Evolutionary conservation across 116 monocot species (phyloP), one percentile per base, ranked within the genome.

Genomic region (Thalassia testudinum): DNA sequence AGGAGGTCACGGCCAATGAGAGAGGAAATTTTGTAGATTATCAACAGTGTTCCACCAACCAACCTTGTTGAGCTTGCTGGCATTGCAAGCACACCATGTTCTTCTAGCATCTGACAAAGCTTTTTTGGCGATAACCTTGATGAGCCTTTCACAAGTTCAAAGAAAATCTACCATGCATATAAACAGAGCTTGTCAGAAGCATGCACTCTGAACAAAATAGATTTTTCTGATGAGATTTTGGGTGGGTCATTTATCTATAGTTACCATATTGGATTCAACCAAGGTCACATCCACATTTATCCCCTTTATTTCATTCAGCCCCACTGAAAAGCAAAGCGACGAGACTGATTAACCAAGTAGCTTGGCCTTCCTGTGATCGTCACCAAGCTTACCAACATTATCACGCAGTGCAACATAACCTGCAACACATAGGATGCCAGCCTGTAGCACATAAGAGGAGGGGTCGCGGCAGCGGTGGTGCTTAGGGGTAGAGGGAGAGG

Each of bases 221-320:
- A 58, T 23, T 15, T 5, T 42, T 18, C 10, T 55, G 19, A 22
- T 1, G n/a, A 23, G 1, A n/a, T 40, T 40, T 40, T 14, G 11
- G 14, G 40, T 14, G 40, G 40, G 40, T 45, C 13, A 67, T 78
- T 49, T n/a, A n/a, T n/a, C n/a, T n/a, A n/a, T n/a, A n/a, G n/a
- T n/a, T 28, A 92, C 92, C 82, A 92, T 86, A 47, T 92, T 86
- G 21, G 92, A 77, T 63, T 92, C 80, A 28, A 86, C 77, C 15
- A 86, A 77, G 44, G 52, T 26, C 42, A 55, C 16, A 52, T 92
- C 77, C 21, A 86, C 61, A n/a, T 42, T 65, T 24, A 86, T 24
- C 47, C 77, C 71, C 49, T 82, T 78, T 47, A 86, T 65, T 70
- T 80, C 65, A 52, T 62, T 76, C 50, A 86, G 62, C 14, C 80